Conservation (phyloP, 352 stramenopile genomes). For the Thraustochytrium sp. region DNA sequence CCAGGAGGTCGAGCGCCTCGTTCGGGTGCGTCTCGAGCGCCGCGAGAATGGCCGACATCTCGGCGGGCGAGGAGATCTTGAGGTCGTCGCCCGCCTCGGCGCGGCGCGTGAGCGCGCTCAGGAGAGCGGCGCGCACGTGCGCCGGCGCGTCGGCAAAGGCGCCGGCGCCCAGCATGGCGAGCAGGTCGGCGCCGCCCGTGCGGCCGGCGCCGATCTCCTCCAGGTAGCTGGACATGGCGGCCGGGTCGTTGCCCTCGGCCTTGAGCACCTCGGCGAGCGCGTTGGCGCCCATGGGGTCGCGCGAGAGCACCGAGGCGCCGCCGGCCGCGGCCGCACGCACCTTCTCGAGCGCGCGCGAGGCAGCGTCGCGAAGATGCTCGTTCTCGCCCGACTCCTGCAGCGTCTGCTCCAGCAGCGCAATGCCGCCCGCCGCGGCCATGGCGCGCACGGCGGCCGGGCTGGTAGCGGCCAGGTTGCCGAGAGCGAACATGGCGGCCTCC, state of each 20-base stretch:
- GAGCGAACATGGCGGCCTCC: slow-evolving; percentile 37
- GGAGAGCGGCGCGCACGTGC: background rate
- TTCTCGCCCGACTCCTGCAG: slow-evolving; percentile 43
- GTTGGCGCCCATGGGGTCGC: background rate
- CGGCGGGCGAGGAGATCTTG: background rate
- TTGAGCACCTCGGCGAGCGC: slow-evolving; percentile 11
- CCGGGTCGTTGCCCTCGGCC: background rate
- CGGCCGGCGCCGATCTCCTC: slow-evolving; percentile 26
- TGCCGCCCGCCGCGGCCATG: slow-evolving; percentile 28
- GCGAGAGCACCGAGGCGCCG: background rate
- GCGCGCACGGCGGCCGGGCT: slow-evolving; percentile 33
- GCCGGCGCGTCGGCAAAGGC: background rate
- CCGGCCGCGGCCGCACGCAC: background rate
- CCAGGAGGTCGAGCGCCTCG: background rate
- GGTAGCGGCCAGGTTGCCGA: slow-evolving; percentile 41
- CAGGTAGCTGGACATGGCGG: slow-evolving; percentile 29
- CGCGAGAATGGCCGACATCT: background rate
- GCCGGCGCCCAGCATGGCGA: slow-evolving; percentile 35
- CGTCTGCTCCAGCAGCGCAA: slow-evolving; percentile 32
- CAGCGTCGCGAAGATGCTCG: slow-evolving; percentile 36
- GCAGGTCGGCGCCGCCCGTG: background rate
- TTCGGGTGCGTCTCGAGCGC: background rate
- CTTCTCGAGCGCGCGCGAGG: slow-evolving; percentile 38
- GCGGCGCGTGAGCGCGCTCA: slow-evolving; percentile 23
- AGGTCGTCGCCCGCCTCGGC: background rate